Evolutionary conservation across 208 protist genomes (phyloP), one percentile per base, ranked within the genome.

Genomic region (Naegleria gruberi): DNA sequence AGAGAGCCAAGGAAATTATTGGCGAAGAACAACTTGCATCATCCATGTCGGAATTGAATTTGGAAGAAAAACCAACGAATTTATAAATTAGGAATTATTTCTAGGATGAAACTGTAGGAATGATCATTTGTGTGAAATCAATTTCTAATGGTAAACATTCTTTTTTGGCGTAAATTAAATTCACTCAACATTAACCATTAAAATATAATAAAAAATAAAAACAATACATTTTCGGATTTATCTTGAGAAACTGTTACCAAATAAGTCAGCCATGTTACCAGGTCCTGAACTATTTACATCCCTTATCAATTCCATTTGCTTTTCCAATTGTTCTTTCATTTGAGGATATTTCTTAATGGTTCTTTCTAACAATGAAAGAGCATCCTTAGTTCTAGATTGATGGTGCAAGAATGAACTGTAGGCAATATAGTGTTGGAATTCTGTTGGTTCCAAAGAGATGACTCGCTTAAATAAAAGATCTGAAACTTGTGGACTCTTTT

Each of bases 1-100:
- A 88, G 30, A 57, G 84, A 88, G 84, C 84, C 10, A 47, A 88
- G 42, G n/a, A 88, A 88, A 46, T 88, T 17, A 42, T 88, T 43
- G 8, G 3, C 42, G 74, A 82, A 82, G 8, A 82, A 82, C 51
- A 65, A 65, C 6, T 30, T 3, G 6, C 15, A 65, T 23, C 2
- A 65, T 65, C 51, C 51, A 65, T 65, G 51, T 65, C 51, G 51
- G 51, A 65, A 65, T n/a, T n/a, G n/a, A n/a, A n/a, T n/a, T 10
- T 65, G 51, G 51, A 65, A 19, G 51, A 65, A 65, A 65, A 65
- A 23, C 15, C 51, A 65, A 65, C 15, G 51, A 65, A 65, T n/a
- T n/a, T n/a, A n/a, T n/a, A n/a, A n/a, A n/a, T n/a, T n/a, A n/a
- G n/a, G n/a, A n/a, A n/a, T n/a, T n/a, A n/a, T n/a, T n/a, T n/a